phyloP scores from a whole-genome alignment of 116 monocot genomes.

The Trichopus zeylanicus region DNA sequence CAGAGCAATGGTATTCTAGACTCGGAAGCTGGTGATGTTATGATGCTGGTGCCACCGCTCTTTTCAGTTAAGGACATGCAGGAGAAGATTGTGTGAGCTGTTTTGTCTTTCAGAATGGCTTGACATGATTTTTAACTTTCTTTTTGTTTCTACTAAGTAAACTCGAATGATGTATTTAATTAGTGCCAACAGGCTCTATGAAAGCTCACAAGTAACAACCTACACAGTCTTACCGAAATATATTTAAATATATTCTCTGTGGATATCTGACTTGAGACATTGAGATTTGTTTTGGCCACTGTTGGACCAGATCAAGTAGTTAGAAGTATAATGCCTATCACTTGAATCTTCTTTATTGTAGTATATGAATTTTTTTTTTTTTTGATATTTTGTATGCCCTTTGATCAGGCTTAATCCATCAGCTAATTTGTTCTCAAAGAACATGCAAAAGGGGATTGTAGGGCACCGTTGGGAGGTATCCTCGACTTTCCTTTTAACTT shows the following conservation, averaged over 20 bases:
- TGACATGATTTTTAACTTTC: not conserved
- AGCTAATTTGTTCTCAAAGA: conserved; percentile 43
- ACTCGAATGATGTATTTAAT: not conserved
- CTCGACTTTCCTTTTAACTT: not conserved
- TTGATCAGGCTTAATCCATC: conserved; percentile 55
- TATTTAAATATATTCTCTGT: no score
- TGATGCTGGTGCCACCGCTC: conserved; percentile 81
- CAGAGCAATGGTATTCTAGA: conserved; percentile 27
- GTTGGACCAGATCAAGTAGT: no score
- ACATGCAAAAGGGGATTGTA: conserved; percentile 44
- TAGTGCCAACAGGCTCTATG: not conserved
- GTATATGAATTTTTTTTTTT: conserved; percentile 5
- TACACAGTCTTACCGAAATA: no score
- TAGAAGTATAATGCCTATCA: no score
- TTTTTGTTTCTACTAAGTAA: not conserved
- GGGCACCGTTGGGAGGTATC: conserved; percentile 80
- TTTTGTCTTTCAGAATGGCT: not conserved
- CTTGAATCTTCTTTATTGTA: no score
- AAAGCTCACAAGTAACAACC: not conserved
- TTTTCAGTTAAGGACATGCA: conserved; percentile 75
- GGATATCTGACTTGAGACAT: no score
- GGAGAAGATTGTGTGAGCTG: conserved; percentile 62
- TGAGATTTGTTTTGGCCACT: no score
- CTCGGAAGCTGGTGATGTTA: conserved; percentile 44
- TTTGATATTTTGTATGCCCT: conserved; percentile 1